Percentiles rank a stretch among this genome's conserved stretches.
phyloP scores from a whole-genome alignment of 805 yeast species.

The Wickerhamomyces bovis region DNA sequence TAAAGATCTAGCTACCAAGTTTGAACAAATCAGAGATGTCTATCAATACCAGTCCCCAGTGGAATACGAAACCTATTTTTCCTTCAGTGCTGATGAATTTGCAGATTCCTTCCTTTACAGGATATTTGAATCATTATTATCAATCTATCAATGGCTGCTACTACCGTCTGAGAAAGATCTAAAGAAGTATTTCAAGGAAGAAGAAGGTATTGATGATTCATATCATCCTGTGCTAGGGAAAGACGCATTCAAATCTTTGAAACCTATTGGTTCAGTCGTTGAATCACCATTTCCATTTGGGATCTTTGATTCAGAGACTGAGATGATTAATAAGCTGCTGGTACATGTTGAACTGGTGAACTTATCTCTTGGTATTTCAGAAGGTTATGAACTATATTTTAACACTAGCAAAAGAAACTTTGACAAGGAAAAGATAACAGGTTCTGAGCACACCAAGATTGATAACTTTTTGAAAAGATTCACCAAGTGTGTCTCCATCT shows the following conservation, averaged over 20 bases:
- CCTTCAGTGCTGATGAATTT: conserved; percentile 11
- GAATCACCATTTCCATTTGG: conserved; percentile 20
- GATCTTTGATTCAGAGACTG: conserved; percentile 14
- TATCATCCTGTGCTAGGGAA: conserved; percentile 10
- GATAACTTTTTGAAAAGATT: conserved; percentile 22
- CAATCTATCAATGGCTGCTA: conserved; percentile 7
- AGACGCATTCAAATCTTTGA: conserved; percentile 12
- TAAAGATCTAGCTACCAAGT: background rate
- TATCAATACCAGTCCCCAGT: conserved; percentile 7
- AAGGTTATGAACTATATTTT: conserved; percentile 24
- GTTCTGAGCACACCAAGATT: conserved; percentile 19
- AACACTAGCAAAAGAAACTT: conserved; percentile 13
- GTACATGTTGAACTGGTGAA: conserved; percentile 22
- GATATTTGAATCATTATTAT: conserved; percentile 6
- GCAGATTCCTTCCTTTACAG: conserved; percentile 11
- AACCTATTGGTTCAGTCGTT: conserved; percentile 21
- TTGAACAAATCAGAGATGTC: conserved; percentile 3
- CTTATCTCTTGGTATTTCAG: conserved; percentile 18
- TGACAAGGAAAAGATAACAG: conserved; percentile 7
- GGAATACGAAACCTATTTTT: conserved; percentile 8
- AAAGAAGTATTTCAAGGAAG: conserved; percentile 8
- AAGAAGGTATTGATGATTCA: conserved; percentile 8
- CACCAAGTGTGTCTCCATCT: conserved; percentile 23
- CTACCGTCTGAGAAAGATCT: conserved; percentile 6
- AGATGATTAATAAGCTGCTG: conserved; percentile 15